These are phyloP conservation scores for Cyathus striatus DNA, from an alignment of 768 basidiomycete genomes.

Conservation along the genomic window DNA sequence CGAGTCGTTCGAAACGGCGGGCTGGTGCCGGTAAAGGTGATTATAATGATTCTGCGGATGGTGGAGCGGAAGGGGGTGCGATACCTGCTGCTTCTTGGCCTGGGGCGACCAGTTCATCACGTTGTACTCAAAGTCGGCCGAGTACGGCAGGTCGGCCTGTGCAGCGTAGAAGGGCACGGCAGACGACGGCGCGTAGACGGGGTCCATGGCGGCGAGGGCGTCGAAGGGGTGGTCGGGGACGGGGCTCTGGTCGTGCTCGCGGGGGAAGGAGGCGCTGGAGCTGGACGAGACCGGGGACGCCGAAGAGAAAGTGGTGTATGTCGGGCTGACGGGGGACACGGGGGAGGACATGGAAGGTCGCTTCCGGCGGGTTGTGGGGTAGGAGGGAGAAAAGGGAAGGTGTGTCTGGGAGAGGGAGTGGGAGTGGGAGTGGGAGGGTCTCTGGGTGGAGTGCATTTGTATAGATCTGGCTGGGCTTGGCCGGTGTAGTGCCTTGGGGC, in stretches of 20 bases:
- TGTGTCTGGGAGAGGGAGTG: neutral
- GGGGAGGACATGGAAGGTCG: constrained; percentile 16
- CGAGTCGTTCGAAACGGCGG: neutral
- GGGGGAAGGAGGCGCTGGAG: constrained; percentile 24
- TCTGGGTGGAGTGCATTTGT: constrained; percentile 6
- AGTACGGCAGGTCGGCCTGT: constrained; percentile 8
- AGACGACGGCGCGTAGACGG: constrained; percentile 10
- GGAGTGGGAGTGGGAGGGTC: neutral
- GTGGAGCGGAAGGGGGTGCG: constrained; percentile 11
- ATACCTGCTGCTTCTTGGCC: constrained; percentile 7
- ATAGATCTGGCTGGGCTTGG: no score
- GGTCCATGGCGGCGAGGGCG: constrained; percentile 8
- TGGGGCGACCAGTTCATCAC: constrained; percentile 12
- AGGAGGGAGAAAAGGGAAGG: neutral
- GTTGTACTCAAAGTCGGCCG: constrained; percentile 11
- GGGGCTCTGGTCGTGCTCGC: constrained; percentile 31
- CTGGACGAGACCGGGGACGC: constrained; percentile 35
- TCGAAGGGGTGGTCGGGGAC: constrained; percentile 31
- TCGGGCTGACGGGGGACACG: constrained; percentile 19
- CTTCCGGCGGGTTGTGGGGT: neutral
- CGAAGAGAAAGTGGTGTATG: constrained; percentile 29
- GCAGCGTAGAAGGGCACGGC: constrained; percentile 12
- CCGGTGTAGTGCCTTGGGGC: no score
- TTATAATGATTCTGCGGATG: constrained; percentile 10
- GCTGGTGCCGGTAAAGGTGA: constrained; percentile 10